These are phyloP conservation scores for Ceratorhiza oryzae-sativae DNA, from an alignment of 1,284 basidiomycete species.

Conservation along the genomic window DNA sequence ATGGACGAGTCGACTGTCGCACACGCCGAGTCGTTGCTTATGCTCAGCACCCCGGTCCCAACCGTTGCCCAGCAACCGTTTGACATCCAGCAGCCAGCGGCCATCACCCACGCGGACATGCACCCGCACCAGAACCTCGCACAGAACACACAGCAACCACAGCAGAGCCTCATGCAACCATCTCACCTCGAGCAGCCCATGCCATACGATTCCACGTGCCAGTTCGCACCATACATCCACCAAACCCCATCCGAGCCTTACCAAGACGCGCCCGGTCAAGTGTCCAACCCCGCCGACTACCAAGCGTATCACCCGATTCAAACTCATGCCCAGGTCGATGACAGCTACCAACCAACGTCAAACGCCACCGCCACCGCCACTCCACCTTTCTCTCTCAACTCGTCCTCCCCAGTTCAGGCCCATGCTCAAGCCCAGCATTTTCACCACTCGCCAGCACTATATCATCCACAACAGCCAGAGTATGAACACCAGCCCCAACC, in stretches of 20 bases:
- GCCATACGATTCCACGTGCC: slow-evolving; percentile 15
- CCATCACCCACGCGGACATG: neutral
- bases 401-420: neutral
- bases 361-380: slow-evolving; percentile 20
- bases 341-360: neutral
- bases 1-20: slow-evolving; percentile 15
- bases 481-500: slow-evolving; percentile 14
- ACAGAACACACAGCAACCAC: slow-evolving; percentile 1
- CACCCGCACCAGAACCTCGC: neutral
- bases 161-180: neutral
- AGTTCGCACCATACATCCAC: slow-evolving; percentile 15
- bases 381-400: slow-evolving; percentile 5
- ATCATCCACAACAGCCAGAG: slow-evolving; percentile 7
- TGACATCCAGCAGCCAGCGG: slow-evolving; percentile 11
- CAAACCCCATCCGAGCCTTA: slow-evolving; percentile 4
- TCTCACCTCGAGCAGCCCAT: slow-evolving; percentile 22
- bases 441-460: neutral
- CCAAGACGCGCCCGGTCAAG: neutral
- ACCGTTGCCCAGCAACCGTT: slow-evolving; percentile 4
- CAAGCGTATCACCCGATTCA: neutral
- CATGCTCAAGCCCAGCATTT: slow-evolving; percentile 5
- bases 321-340: neutral
- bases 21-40: slow-evolving; percentile 26
- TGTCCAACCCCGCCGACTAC: neutral
- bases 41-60: slow-evolving; percentile 18